Base-by-base conservation (phyloP, 2,329 filamentous ascomycete genomes). In the Canariomyces notabilis region DNA sequence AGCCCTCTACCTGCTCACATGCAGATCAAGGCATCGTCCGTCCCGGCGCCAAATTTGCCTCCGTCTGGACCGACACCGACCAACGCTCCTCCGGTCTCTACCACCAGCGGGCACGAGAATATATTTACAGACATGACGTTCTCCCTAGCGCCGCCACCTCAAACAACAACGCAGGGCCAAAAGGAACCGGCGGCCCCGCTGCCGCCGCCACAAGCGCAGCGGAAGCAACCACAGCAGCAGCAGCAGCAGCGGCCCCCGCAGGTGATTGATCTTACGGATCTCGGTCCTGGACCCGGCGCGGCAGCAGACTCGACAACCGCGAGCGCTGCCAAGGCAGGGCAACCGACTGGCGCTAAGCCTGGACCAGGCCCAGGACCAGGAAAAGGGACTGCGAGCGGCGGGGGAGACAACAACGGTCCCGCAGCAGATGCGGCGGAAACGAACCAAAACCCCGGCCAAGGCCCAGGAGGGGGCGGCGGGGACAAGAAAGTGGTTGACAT, bases 91-190 rank as follows among this genome's bases (percentile, higher is more conserved):
- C 45, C 46, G n/a, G n/a, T n/a, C n/a, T n/a, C n/a, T 20, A 22
- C 42, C 50, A 39, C 56, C 15, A 60, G 64, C 37, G 59, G 26
- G 26, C 26, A 67, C n/a, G 69, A 71, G 42, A 65, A 72, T 6
- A 71, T 71, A 50, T 80, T 79, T 54, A 79, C 76, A 12, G 68
- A 79, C 51, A 79, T 79, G 74, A 69, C 75, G 29, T 80, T 80
- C 52, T 71, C 73, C 0, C 64, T 79, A 4, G 76, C 72, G 2
- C 72, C 75, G 1, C 51, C 67, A 7, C 49, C 67, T 3, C 22
- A 8, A 65, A 61, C 39, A 61, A 61, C 46, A 61, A 52, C 37
- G 51, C 20, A 53, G 64, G 16, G 53, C 45, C 22, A 58, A 15
- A 46, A 29, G 19, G 41, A 62, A 36, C 49, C 58, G 14, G 4